A percentile compares a stretch with the other conserved stretches of the same genome.
Conservation (phyloP, 2,329 filamentous ascomycete genomes). For the Botrytis sinoallii region DNA sequence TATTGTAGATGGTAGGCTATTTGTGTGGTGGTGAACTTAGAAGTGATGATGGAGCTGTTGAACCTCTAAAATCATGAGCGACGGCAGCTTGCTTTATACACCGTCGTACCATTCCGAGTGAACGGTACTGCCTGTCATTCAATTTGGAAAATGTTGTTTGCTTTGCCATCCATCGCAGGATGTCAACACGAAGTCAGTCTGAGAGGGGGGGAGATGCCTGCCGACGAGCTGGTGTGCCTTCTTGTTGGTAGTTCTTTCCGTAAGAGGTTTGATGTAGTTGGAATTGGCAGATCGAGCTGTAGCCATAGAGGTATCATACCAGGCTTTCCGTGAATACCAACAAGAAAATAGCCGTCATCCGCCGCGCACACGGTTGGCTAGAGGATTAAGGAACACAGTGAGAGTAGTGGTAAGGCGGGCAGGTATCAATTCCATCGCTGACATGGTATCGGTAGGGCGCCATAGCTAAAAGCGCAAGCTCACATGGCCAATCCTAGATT, state of each 20-base stretch:
- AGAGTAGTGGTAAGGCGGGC: constrained; percentile 26
- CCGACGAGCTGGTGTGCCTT: constrained; percentile 27
- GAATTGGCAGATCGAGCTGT: constrained; percentile 28
- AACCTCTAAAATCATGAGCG: constrained; percentile 26
- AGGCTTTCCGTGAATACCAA: constrained; percentile 25
- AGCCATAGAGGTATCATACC: constrained; percentile 28
- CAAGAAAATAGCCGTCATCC: constrained; percentile 28
- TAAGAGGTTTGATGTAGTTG: constrained; percentile 21
- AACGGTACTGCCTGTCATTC: constrained; percentile 32
- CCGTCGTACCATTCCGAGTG: constrained; percentile 36
- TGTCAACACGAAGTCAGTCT: constrained; percentile 20
- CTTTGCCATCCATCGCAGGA: constrained; percentile 29
- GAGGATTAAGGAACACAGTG: constrained; percentile 25
- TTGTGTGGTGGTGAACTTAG: constrained; percentile 6
- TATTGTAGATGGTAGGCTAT: constrained; percentile 8
- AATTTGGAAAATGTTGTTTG: constrained; percentile 35
- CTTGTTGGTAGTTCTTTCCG: constrained; percentile 30
- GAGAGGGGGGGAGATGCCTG: constrained; percentile 25
- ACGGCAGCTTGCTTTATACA: constrained; percentile 36
- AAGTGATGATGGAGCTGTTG: constrained; percentile 21
- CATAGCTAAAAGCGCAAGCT: constrained; percentile 26
- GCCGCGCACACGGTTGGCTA: constrained; percentile 25
- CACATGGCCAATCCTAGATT: constrained; percentile 32
- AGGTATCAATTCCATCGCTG: constrained; percentile 28
- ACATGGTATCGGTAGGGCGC: constrained; percentile 28